Conservation (phyloP, 2,329 filamentous ascomycete genomes). For the Geosmithia morbida region DNA sequence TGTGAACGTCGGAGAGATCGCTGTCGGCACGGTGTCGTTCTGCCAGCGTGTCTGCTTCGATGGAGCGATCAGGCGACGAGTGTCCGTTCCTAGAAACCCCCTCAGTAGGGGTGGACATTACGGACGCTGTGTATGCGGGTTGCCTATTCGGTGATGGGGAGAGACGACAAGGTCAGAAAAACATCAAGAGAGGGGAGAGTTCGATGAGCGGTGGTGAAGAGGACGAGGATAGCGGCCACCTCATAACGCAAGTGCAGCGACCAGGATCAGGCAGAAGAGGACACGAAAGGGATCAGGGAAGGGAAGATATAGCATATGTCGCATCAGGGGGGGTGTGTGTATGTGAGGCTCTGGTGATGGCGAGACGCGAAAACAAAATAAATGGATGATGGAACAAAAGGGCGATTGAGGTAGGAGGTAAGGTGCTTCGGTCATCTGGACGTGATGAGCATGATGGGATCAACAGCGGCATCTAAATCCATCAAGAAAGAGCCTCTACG, state of each 20-base stretch:
- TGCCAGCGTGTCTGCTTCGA: constrained; percentile 20
- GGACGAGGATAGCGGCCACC: constrained; percentile 4
- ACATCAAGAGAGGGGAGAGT: neutral
- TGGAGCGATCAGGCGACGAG: constrained; percentile 37
- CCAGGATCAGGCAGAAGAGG: constrained; percentile 8
- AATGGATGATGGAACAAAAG: constrained; percentile 14
- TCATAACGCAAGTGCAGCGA: constrained; percentile 10
- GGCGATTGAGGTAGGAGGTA: constrained; percentile 25
- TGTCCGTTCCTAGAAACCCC: constrained; percentile 53
- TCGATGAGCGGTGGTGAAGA: neutral
- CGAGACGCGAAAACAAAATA: constrained; percentile 25
- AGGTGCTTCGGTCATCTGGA: constrained; percentile 7
- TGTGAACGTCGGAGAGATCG: constrained; percentile 60
- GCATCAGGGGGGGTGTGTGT: constrained; percentile 20
- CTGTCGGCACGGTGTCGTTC: constrained; percentile 36
- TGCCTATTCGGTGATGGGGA: constrained; percentile 21
- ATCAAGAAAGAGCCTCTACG: constrained; percentile 16
- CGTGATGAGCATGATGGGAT: constrained; percentile 12
- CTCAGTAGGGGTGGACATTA: constrained; percentile 49
- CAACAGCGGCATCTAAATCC: constrained; percentile 17
- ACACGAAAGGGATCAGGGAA: constrained; percentile 7
- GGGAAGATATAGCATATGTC: constrained; percentile 22
- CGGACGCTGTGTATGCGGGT: constrained; percentile 44
- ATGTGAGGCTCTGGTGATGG: constrained; percentile 20
- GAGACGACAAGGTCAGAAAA: constrained; percentile 20